These are phyloP conservation scores for Cyberlindnera amylophila DNA, from an alignment of 805 yeast genomes.

Conservation along the genomic window DNA sequence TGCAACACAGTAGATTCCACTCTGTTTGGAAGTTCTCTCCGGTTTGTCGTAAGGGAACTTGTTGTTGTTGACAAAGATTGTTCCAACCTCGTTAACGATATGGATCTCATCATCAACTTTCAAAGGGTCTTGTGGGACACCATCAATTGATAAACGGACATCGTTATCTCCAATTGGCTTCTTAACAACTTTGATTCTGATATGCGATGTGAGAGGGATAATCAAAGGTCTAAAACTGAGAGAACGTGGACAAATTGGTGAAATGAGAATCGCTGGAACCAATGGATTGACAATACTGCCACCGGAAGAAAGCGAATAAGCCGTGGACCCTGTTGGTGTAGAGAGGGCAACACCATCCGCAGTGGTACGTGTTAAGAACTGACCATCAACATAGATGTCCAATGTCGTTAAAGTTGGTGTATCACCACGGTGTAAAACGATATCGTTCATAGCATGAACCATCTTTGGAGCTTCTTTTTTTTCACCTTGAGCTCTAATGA, in stretches of 20 bases:
- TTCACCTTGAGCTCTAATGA: slow-evolving; percentile 31
- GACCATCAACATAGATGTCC: slow-evolving; percentile 82
- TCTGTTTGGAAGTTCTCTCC: slow-evolving; percentile 25
- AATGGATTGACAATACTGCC: slow-evolving; percentile 91
- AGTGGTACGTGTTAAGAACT: slow-evolving; percentile 81
- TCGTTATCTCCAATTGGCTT: slow-evolving; percentile 37
- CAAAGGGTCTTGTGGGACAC: slow-evolving; percentile 68
- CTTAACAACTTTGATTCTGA: slow-evolving; percentile 54
- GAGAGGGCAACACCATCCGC: slow-evolving; percentile 86
- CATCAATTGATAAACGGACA: slow-evolving; percentile 76
- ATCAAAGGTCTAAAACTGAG: slow-evolving; percentile 86
- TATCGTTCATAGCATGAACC: slow-evolving; percentile 88
- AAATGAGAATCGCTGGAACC: slow-evolving; percentile 74
- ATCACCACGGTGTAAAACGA: slow-evolving; percentile 82
- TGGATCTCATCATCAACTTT: slow-evolving; percentile 77
- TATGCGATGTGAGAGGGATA: slow-evolving; percentile 73
- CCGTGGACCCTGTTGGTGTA: slow-evolving; percentile 95
- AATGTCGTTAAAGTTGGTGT: slow-evolving; percentile 80
- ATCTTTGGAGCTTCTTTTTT: slow-evolving; percentile 24
- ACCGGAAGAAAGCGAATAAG: slow-evolving; percentile 84
- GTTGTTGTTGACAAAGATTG: slow-evolving; percentile 50
- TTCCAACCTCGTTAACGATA: slow-evolving; percentile 61
- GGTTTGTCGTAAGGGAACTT: slow-evolving; percentile 37
- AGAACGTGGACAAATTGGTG: slow-evolving; percentile 92
- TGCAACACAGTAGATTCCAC: slow-evolving; percentile 87